phyloP scores from a whole-genome alignment of 2,329 filamentous ascomycete species.

The Ploettnerulaceae sp. region DNA sequence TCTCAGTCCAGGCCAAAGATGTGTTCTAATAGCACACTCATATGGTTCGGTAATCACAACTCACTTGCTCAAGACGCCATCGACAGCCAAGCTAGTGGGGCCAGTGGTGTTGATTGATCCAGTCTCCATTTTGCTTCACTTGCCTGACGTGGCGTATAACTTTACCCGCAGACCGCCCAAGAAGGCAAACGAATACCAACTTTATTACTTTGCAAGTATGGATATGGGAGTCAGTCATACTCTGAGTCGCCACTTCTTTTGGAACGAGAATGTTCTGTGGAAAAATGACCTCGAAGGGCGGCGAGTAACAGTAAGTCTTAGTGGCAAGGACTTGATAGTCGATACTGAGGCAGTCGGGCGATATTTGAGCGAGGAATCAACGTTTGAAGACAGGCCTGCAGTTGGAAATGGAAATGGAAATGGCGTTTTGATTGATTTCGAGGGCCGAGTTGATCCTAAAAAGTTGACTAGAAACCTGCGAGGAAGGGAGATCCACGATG shows the following conservation, averaged over 20 bases:
- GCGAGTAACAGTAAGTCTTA: conserved; percentile 45
- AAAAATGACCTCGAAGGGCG: conserved; percentile 46
- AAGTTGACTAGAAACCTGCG: background rate
- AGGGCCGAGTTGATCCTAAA: conserved; percentile 8
- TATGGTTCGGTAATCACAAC: conserved; percentile 52
- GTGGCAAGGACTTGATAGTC: conserved; percentile 50
- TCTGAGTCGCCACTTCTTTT: conserved; percentile 54
- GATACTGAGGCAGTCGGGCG: conserved; percentile 47
- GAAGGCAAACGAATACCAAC: conserved; percentile 51
- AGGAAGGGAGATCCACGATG: conserved; percentile 25
- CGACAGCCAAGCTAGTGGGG: conserved; percentile 41
- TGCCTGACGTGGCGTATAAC: conserved; percentile 60
- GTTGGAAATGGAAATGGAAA: conserved; percentile 4
- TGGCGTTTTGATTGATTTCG: conserved; percentile 22
- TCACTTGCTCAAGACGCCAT: conserved; percentile 46
- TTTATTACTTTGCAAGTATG: conserved; percentile 56
- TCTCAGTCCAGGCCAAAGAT: conserved; percentile 40
- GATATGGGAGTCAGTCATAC: conserved; percentile 56
- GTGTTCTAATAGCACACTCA: conserved; percentile 49
- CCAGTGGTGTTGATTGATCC: conserved; percentile 54
- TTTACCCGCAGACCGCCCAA: conserved; percentile 45
- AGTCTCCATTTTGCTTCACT: conserved; percentile 54
- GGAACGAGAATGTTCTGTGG: conserved; percentile 57
- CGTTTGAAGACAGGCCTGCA: conserved; percentile 6
- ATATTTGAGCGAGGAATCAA: conserved; percentile 40